These are phyloP conservation scores for Mycena amicta DNA, from an alignment of 768 basidiomycete genomes.

Conservation along the genomic window DNA sequence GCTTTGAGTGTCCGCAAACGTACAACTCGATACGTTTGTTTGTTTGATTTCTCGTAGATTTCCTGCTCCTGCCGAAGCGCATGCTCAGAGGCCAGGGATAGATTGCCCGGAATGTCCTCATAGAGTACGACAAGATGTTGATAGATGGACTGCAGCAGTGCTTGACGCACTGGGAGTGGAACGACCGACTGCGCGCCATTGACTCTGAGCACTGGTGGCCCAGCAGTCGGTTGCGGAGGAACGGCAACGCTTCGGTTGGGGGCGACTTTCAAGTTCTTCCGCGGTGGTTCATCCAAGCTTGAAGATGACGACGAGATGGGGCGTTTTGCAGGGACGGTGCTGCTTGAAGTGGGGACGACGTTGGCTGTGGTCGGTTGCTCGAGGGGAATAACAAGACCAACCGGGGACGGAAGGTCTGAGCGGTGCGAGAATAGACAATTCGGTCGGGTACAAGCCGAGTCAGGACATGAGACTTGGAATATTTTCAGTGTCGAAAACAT, in stretches of 20 bases:
- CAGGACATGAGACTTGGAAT: conserved; percentile 68
- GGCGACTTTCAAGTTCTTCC: conserved; percentile 64
- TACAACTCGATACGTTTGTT: conserved; percentile 84
- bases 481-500: conserved; percentile 70
- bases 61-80: conserved; percentile 82
- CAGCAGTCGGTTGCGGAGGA: conserved; percentile 31
- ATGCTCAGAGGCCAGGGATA: conserved; percentile 73
- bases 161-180: conserved; percentile 73
- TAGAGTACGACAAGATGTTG: conserved; percentile 76
- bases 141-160: conserved; percentile 74
- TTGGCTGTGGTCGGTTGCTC: conserved; percentile 27
- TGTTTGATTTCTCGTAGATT: conserved; percentile 72
- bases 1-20: conserved; percentile 21
- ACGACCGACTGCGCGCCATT: conserved; percentile 73
- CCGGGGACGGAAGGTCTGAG: conserved; percentile 36
- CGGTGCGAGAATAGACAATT: conserved; percentile 73
- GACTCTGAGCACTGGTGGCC: conserved; percentile 65
- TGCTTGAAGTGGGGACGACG: conserved; percentile 15
- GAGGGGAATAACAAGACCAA: conserved; percentile 42
- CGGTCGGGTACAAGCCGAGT: conserved; percentile 49
- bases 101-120: conserved; percentile 53
- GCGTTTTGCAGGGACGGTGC: conserved; percentile 56
- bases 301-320: conserved; percentile 37
- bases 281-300: conserved; percentile 53
- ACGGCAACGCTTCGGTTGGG: conserved; percentile 23